Base-by-base conservation (phyloP, 306 rosid species). In the Prunus davidiana region DNA sequence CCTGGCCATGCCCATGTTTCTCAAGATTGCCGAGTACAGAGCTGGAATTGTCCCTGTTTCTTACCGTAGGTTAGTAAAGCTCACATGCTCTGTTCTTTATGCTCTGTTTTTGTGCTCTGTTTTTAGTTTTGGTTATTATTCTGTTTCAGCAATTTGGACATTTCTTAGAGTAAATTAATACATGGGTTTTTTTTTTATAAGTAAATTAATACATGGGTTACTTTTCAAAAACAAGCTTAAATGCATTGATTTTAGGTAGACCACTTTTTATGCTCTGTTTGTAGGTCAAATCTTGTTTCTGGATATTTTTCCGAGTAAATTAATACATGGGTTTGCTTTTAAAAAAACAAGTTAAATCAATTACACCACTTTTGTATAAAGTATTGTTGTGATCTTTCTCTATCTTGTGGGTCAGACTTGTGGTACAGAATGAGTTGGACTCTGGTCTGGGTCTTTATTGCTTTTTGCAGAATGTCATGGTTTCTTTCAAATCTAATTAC, bases 1-100 rank as follows among this genome's bases (percentile, higher is more conserved):
- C 80, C 97, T 95, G 5, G 98, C 98, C 88, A 95, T 95, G 98
- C 98, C 98, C 34, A 89, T 95, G 98, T 95, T 95, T 78, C 97
- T 95, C 46, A 92, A 90, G 84, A 92, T 95, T 27, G 98, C 98
- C 2, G 93, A 95, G 84, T 95, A 95, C 89, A 91, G 96, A 1
- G 97, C 98, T 63, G 98, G 98, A 6, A 95, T 95, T n/a, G 98
- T 95, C 73, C 98, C 98, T 2, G 97, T 95, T 20, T 71, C 97
- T 20, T 95, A 34, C 82, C 98, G 98, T 64, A 87, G 98, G 98
- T 92, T 7, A 47, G 78, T 30, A 12, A 61, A 3, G 77, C 57
- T 10, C 32, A 0, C 50, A n/a, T 16, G 41, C 45, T 47, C 61
- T 71, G 34, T 56, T 64, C 28, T 43, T 41, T 8, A 2, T 20